Evolutionary conservation across 2,329 filamentous ascomycete species (phyloP), one percentile per base, ranked within the genome.

Genomic region (Tolypocladium capitatum): DNA sequence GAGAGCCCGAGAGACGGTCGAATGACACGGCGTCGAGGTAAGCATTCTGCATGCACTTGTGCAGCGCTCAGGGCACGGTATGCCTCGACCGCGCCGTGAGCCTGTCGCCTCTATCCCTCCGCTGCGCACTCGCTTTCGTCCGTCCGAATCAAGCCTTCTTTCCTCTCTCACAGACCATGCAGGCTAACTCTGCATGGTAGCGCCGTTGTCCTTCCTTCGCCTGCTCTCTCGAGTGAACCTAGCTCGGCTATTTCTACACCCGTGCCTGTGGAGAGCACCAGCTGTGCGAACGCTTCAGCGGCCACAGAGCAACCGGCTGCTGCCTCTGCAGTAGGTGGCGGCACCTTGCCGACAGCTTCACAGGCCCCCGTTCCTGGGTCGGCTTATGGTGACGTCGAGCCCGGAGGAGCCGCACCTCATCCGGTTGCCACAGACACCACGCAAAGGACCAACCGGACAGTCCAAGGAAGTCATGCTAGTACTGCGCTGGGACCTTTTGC

Each of bases 221-320:
- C 81, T 31, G 73, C 79, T 13, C 73, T 76, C 11, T 84, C 78
- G 58, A 76, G 83, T 53, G 78, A 81, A 51, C 67, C 70, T 16
- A 78, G 74, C 56, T 74, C 75, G 24, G 60, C 40, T 9, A 18
- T 27, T 32, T 49, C 47, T 16, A 30, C 35, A 34, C 43, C 44
- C 1, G 16, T 2, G 4, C 16, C 14, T 16, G 43, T 7, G 8
- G 36, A 42, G 30, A 30, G 27, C 6, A 24, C 18, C 24, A 14
- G 6, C 31, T 18, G 8, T n/a, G 3, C 18, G 5, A 5, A n/a
- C 18, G 21, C 11, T 8, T 10, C 38, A 24, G 24, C 33, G 16
- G 5, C 8, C 13, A 24, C 11, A 20, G 20, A 18, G 43, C 28
- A 14, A 14, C 42, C 21, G 7, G 5, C 18, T 36, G 13, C 14